phyloP scores from a whole-genome alignment of 257 asterid species.

The Echites panduratus region DNA sequence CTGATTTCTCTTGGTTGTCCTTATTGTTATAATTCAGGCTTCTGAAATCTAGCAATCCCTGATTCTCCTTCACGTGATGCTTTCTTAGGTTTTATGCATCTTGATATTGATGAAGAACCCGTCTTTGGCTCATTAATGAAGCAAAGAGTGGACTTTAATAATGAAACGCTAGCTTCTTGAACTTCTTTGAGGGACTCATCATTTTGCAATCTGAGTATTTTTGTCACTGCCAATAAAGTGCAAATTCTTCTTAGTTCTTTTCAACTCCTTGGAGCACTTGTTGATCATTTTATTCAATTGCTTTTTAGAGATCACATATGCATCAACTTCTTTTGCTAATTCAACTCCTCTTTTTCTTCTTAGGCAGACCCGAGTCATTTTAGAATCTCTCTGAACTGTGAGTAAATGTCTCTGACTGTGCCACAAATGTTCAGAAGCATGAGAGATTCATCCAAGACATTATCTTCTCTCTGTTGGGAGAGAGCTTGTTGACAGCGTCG shows the following conservation, averaged over 20 bases:
- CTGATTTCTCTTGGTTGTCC: not conserved
- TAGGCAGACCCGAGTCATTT: slow-evolving; percentile 19
- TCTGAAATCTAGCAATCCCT: not conserved
- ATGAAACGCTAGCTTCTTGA: slow-evolving; percentile 13
- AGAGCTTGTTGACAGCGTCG: slow-evolving; percentile 14
- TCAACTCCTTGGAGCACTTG: slow-evolving; percentile 21
- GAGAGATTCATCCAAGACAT: slow-evolving; percentile 21
- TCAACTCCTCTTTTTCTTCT: slow-evolving; percentile 20
- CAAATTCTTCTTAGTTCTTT: slow-evolving; percentile 10
- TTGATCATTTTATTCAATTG: slow-evolving; percentile 19
- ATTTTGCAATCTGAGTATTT: not conserved
- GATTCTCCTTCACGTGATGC: not conserved
- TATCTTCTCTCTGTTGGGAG: not conserved
- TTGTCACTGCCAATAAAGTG: too few species aligned
- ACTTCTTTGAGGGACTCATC: slow-evolving; percentile 13
- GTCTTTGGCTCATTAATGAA: slow-evolving; percentile 12
- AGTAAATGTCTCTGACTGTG: slow-evolving; percentile 13
- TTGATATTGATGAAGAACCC: too few species aligned
- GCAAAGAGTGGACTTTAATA: slow-evolving; percentile 19
- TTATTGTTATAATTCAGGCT: not conserved
- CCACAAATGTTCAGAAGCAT: slow-evolving; percentile 17
- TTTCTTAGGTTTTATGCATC: slow-evolving; percentile 15
- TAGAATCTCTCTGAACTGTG: slow-evolving; percentile 15
- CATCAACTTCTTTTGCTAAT: slow-evolving; percentile 11
- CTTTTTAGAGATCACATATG: slow-evolving; percentile 25